Evolutionary conservation across 2,329 filamentous ascomycete species (phyloP).

Genomic region (Tolypocladium album): DNA sequence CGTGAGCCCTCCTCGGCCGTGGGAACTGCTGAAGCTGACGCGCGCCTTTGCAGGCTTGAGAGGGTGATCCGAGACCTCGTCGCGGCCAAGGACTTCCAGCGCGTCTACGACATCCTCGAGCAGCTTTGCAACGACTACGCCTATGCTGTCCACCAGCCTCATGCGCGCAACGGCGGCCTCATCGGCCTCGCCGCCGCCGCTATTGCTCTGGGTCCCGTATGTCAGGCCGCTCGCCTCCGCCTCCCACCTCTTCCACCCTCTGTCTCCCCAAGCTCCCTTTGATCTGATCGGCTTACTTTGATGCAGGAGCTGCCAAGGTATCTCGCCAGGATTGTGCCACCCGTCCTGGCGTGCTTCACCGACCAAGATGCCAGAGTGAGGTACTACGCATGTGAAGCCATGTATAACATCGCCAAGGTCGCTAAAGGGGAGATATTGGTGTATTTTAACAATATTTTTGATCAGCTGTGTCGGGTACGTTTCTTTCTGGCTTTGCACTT

Average conservation of each 20-base stretch:
- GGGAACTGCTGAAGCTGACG: slow-evolving; percentile 5
- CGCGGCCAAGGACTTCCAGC: slow-evolving; percentile 63
- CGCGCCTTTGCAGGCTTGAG: slow-evolving; percentile 56
- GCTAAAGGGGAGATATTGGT: slow-evolving; percentile 94
- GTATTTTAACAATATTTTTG: slow-evolving; percentile 98
- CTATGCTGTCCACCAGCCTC: slow-evolving; percentile 92
- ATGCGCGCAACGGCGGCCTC: slow-evolving; percentile 90
- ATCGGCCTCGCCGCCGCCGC: slow-evolving; percentile 93
- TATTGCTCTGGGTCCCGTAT: slow-evolving; percentile 84
- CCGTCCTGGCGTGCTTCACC: slow-evolving; percentile 92
- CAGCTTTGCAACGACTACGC: slow-evolving; percentile 97
- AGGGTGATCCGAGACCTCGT: slow-evolving; percentile 79
- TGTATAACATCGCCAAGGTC: slow-evolving; percentile 99
- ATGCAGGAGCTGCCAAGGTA: slow-evolving; percentile 78
- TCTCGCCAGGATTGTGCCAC: slow-evolving; percentile 86
- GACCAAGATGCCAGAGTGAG: slow-evolving; percentile 95
- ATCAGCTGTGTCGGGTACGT: slow-evolving; percentile 83
- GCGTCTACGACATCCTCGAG: slow-evolving; percentile 79
- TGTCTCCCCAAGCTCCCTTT: background rate
- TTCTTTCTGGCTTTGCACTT: background rate
- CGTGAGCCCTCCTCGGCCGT: slow-evolving; percentile 21
- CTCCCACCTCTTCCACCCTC: background rate
- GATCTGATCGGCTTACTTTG: slow-evolving; percentile 1
- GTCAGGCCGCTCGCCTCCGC: slow-evolving; percentile 21
- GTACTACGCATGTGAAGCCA: slow-evolving; percentile 98